These are phyloP conservation scores for Azolla pinnata DNA, from an alignment of 75 land plant genomes.

Conservation along the genomic window DNA sequence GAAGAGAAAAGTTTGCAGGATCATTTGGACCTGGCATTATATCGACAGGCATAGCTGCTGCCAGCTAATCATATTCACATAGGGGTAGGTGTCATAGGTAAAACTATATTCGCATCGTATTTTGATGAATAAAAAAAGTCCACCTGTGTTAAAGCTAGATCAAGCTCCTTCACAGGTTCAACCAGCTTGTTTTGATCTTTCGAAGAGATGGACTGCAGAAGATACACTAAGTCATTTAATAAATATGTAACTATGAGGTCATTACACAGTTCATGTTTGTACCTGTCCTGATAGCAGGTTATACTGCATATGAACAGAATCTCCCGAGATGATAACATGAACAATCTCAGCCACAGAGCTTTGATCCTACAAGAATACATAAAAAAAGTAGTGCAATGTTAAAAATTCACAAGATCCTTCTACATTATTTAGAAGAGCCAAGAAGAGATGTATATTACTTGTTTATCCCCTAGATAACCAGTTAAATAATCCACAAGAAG, in stretches of 20 bases:
- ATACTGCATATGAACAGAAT: slow-evolving; percentile 62
- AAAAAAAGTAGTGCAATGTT: too few relatives aligned
- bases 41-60: slow-evolving; percentile 79
- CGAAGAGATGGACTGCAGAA: slow-evolving; percentile 47
- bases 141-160: slow-evolving; percentile 85
- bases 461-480: slow-evolving; percentile 86
- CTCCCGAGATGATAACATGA: slow-evolving; percentile 82
- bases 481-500: slow-evolving; percentile 89
- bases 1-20: slow-evolving; percentile 91
- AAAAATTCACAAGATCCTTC: too few relatives aligned
- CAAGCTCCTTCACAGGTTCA: slow-evolving; percentile 90
- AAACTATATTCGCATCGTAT: neutral
- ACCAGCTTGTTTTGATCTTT: slow-evolving; percentile 67
- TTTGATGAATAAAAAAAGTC: neutral
- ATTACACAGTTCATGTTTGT: neutral
- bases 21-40: slow-evolving; percentile 93
- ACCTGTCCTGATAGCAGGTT: slow-evolving; percentile 76
- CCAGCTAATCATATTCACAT: slow-evolving; percentile 49
- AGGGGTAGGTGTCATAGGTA: too few relatives aligned
- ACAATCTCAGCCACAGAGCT: slow-evolving; percentile 70
- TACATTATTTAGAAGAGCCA: too few relatives aligned
- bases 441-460: slow-evolving; percentile 38
- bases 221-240: neutral
- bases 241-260: neutral
- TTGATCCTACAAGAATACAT: slow-evolving; percentile 59